Evolutionary conservation across 2,329 filamentous ascomycete species (phyloP).

Genomic region (Ascochyta pisi): DNA sequence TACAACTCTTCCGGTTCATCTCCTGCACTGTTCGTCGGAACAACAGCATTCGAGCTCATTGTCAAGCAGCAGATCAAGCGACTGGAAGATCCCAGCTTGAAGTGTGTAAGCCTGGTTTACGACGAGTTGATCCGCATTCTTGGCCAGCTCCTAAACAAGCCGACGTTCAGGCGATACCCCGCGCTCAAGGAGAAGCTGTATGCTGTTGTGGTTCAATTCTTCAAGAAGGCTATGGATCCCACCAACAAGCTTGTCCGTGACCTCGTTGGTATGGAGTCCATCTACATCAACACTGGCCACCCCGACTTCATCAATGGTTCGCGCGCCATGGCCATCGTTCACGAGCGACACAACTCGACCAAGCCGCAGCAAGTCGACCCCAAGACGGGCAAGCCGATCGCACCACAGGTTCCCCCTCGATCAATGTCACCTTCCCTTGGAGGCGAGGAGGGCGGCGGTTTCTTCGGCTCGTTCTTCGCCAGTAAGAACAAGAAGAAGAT

Average conservation of each 20-base stretch:
- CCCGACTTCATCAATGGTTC: slow-evolving; percentile 98
- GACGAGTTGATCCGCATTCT: slow-evolving; percentile 97
- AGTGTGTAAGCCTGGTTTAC: slow-evolving; percentile 96
- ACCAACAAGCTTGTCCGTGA: slow-evolving; percentile 97
- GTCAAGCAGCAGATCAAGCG: slow-evolving; percentile 99
- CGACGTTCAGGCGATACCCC: slow-evolving; percentile 92
- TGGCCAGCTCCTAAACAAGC: slow-evolving; percentile 85
- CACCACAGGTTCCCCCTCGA: slow-evolving; percentile 70
- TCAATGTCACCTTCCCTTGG: slow-evolving; percentile 75
- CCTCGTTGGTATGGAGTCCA: slow-evolving; percentile 92
- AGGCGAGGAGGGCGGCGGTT: slow-evolving; percentile 68
- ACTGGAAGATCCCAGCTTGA: slow-evolving; percentile 92
- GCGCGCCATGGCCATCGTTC: slow-evolving; percentile 96
- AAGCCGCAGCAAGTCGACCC: slow-evolving; percentile 96
- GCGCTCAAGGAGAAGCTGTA: slow-evolving; percentile 96
- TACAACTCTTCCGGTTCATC: slow-evolving; percentile 99
- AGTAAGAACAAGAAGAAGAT: slow-evolving; percentile 99
- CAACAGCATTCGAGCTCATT: slow-evolving; percentile 96
- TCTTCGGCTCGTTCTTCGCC: slow-evolving; percentile 98
- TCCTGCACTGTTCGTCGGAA: slow-evolving; percentile 94
- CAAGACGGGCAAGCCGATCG: slow-evolving; percentile 95
- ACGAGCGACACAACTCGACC: slow-evolving; percentile 81
- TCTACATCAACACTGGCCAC: slow-evolving; percentile 98
- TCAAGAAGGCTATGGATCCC: slow-evolving; percentile 98
- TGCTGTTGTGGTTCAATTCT: slow-evolving; percentile 87